phyloP scores from a whole-genome alignment of 1,139 yeast genomes.

The Yamadazyma songkhlaensis region DNA sequence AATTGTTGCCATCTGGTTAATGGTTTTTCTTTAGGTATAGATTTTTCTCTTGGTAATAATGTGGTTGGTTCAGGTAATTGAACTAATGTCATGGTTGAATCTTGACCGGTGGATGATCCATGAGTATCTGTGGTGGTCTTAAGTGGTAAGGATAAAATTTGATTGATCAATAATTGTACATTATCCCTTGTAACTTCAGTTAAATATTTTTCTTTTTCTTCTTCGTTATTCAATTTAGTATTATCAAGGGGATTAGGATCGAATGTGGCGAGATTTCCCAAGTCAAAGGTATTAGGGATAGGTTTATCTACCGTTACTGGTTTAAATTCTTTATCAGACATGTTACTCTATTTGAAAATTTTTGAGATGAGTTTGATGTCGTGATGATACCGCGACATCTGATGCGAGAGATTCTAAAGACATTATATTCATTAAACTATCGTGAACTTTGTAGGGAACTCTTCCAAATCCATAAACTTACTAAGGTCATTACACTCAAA shows the following conservation, averaged over 20 bases:
- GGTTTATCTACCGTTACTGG: constrained; percentile 87
- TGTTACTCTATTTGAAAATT: constrained; percentile 6
- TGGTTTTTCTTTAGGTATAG: constrained; percentile 88
- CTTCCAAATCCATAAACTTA: constrained; percentile 61
- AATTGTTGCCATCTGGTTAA: constrained; percentile 96
- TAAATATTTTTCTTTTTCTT: constrained; percentile 62
- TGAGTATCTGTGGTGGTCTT: constrained; percentile 78
- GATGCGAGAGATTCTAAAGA: no score
- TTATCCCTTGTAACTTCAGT: constrained; percentile 82
- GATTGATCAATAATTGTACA: constrained; percentile 86
- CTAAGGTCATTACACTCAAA: constrained; percentile 57
- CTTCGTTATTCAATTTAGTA: constrained; percentile 47
- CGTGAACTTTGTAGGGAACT: constrained; percentile 32
- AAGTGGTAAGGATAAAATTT: constrained; percentile 83
- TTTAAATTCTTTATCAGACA: constrained; percentile 40
- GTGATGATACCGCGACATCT: neutral
- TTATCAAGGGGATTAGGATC: constrained; percentile 81
- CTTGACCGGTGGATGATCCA: constrained; percentile 58
- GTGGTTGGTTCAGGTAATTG: constrained; percentile 84
- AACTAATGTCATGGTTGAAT: constrained; percentile 76
- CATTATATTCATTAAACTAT: neutral
- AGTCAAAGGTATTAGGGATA: constrained; percentile 79
- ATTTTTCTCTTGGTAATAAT: constrained; percentile 88
- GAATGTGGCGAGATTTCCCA: constrained; percentile 84
- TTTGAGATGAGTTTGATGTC: constrained; percentile 4